Evolutionary conservation across 2,329 filamentous ascomycete genomes (phyloP).

Genomic region (Scedosporium minutisporum): DNA sequence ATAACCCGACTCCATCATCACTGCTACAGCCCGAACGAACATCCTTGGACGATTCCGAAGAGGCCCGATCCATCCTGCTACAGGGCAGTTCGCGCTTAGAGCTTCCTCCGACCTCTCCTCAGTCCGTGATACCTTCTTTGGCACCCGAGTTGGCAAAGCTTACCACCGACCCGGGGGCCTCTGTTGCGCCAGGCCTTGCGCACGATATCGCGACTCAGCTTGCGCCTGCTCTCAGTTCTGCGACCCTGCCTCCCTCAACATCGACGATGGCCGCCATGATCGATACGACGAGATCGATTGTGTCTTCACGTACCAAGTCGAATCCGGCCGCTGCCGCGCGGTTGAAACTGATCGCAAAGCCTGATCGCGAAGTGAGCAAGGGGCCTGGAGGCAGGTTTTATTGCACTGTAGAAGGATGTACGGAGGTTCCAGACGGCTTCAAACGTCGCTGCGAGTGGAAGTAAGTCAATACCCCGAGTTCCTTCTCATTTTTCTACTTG

Average conservation of each 20-base stretch:
- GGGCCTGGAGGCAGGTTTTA: constrained; percentile 67
- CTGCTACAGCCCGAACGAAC: constrained; percentile 28
- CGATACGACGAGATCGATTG: background rate
- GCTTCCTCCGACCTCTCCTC: constrained; percentile 13
- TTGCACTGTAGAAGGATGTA: constrained; percentile 64
- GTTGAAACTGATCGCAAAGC: constrained; percentile 47
- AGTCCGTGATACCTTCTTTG: constrained; percentile 5
- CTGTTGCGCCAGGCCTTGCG: background rate
- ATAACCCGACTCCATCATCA: constrained; percentile 26
- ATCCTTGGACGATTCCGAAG: constrained; percentile 28
- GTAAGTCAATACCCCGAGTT: constrained; percentile 44
- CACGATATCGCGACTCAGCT: background rate
- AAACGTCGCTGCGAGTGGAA: constrained; percentile 87
- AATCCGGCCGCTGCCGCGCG: constrained; percentile 19
- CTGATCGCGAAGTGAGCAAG: constrained; percentile 46
- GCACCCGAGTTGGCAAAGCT: constrained; percentile 23
- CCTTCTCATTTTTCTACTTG: background rate
- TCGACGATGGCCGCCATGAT: background rate
- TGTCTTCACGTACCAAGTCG: background rate
- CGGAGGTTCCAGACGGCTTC: constrained; percentile 55
- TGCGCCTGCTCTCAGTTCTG: background rate
- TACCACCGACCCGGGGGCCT: constrained; percentile 15
- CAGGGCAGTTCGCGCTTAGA: constrained; percentile 30
- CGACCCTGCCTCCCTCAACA: background rate
- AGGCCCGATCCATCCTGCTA: constrained; percentile 20